Base-by-base conservation (phyloP, 1,284 basidiomycete genomes). In the Sanguinoderma infundibulare region DNA sequence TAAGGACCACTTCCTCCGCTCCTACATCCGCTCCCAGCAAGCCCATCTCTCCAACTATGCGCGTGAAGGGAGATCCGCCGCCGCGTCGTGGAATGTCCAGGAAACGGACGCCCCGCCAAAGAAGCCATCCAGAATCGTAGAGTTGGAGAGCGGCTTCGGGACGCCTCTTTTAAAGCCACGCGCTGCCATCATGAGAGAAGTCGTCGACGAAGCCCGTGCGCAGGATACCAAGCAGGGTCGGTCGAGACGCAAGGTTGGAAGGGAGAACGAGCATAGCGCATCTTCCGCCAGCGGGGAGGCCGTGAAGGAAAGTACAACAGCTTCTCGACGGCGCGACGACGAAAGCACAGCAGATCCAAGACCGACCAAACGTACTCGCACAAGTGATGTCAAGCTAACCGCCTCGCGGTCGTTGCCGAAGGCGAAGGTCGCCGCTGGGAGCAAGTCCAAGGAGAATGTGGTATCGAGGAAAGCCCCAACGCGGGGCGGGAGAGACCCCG, bases 101-200 rank as follows among this genome's bases (percentile, higher is more conserved):
- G 22, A 30, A n/a, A 40, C 58, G 15, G 30, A n/a, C 24, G 42
- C 15, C n/a, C 9, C 20, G 20, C 51, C 51, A 44, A 64, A 20
- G 46, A 47, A 20, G 55, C 32, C 26, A 39, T 28, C 10, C 34
- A 54, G 46, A 22, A 46, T 53, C 28, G 38, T 59, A 1, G 61
- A 65, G 17, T 20, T 67, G n/a, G 61, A 72, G 14, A 77, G 78
- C 64, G 80, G 79, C 2, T 85, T 89, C 65, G 81, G 77, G 34
- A 89, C 87, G 3, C 87, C 87, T 10, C 70, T 88, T n/a, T 74
- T 89, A 50, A 84, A 80, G 64, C 77, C 87, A 42, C 79, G 87
- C 15, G 69, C 42, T 9, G 34, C 32, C 20, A 34, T 28, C 22
- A 24, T 22, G 5, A 34, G 22, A 12, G 51, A 59, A 36, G 26